Base-by-base conservation (phyloP, 345 rosid genomes). In the Eucalyptus paniculata region DNA sequence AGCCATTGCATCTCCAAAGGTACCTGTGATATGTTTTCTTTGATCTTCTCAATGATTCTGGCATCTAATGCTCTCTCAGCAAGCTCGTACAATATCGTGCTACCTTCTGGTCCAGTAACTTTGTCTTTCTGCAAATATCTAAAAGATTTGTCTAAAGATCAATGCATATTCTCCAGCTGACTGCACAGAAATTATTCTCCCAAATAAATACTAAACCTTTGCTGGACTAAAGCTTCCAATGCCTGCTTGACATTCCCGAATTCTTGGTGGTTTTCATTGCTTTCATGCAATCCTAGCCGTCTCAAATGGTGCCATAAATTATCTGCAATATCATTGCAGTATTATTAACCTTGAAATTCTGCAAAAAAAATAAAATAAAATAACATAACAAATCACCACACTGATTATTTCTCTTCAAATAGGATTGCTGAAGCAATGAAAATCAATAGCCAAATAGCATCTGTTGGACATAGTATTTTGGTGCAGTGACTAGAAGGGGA, bases 31-130 rank as follows among this genome's bases (percentile, higher is more conserved):
- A 98, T 93, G 89, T 96, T 93, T 87, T 96, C 96, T 91, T 96
- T 97, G 53, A 96, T 90, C 90, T 88, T 95, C 86, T 95, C 96
- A 5, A 86, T 91, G 54, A 95, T 91, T 86, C 94, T 94, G 11
- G 93, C 93, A 91, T 98, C 99, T 87, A 94, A 91, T 44, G 98
- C 98, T 94, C 99, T 97, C 95, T 96, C 99, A 28, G 99, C 99
- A 89, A 98, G 97, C 91, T 95, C 96, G 87, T 96, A 98, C 87
- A 93, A 92, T 90, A 95, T 49, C 54, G 92, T 92, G 92, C 37
- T 95, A 80, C 99, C 99, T 92, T 98, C 99, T 47, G 98, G 98
- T 58, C 98, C 96, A 91, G 49, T 94, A 37, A 96, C 96, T 94
- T 95, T 96, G 89, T 94, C 95, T 93, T 98, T 98, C 92, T 95